Evolutionary conservation across 2,329 filamentous ascomycete species (phyloP).

Genomic region (Aspergillus sojae): DNA sequence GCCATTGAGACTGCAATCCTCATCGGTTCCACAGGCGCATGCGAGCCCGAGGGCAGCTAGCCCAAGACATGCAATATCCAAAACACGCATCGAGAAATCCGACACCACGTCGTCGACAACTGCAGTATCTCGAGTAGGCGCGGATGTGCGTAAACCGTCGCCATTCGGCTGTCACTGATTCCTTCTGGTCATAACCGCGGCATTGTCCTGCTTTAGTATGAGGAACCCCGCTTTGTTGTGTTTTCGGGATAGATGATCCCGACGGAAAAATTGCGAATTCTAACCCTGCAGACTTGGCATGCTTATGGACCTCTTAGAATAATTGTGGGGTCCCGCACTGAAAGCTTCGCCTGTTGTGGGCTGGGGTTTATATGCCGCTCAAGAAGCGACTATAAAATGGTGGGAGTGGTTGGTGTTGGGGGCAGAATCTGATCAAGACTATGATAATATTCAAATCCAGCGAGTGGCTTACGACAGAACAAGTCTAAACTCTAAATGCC

Average conservation of each 20-base stretch:
- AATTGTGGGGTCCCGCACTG: neutral
- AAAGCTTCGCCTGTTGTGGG: no score
- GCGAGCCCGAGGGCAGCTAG: neutral
- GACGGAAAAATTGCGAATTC: neutral
- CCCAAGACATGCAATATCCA: neutral
- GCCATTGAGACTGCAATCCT: constrained; percentile 47
- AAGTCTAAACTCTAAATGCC: no score
- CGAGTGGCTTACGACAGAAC: no score
- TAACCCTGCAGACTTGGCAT: neutral
- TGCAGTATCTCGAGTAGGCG: neutral
- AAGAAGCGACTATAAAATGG: no score
- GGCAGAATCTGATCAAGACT: no score
- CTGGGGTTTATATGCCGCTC: no score
- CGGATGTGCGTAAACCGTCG: neutral
- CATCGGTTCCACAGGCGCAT: constrained; percentile 27
- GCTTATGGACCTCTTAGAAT: neutral
- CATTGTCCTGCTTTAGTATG: neutral
- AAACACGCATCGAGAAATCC: neutral
- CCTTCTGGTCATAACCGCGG: neutral
- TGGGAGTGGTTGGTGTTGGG: no score
- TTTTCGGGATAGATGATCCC: neutral
- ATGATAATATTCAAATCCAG: no score
- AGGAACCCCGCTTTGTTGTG: neutral
- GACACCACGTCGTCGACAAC: neutral
- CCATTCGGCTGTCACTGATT: no score